phyloP scores from a whole-genome alignment of 192 early-diverging fungal species.

The Kappamyces sp. region DNA sequence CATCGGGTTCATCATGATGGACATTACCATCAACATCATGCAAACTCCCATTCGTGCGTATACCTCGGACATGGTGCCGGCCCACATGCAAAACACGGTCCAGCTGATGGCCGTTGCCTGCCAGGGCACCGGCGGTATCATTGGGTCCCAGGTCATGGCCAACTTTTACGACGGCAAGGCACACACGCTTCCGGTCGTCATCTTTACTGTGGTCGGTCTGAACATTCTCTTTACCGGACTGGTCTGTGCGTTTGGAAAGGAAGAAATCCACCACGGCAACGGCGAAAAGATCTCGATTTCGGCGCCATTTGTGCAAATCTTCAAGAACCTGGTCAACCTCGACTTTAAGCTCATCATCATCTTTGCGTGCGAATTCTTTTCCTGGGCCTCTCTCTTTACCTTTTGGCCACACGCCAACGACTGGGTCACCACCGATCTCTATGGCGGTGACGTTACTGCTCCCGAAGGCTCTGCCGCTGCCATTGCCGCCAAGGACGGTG shows the following conservation, averaged over 20 bases:
- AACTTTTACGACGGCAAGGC: constrained; percentile 1
- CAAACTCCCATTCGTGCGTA: constrained; percentile 23
- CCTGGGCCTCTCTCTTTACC: constrained; percentile 20
- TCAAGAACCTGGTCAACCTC: constrained; percentile 11
- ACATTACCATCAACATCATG: constrained; percentile 26
- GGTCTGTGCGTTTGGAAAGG: constrained; percentile 10
- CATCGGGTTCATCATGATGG: constrained; percentile 15
- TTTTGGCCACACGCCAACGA: constrained; percentile 19
- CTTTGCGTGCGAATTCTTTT: constrained; percentile 20
- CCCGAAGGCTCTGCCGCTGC: constrained; percentile 4
- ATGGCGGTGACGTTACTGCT: constrained; percentile 10
- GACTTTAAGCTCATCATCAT: constrained; percentile 13
- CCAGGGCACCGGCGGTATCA: constrained; percentile 21
- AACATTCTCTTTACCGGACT: constrained; percentile 18
- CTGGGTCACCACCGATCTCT: constrained; percentile 14
- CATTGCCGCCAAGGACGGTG: neutral
- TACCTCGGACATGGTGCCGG: constrained; percentile 22
- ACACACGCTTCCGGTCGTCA: constrained; percentile 1
- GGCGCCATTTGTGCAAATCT: neutral
- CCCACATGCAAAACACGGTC: constrained; percentile 9
- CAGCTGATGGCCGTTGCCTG: constrained; percentile 19
- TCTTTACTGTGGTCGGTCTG: constrained; percentile 18
- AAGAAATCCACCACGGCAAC: constrained; percentile 11
- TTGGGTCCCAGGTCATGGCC: constrained; percentile 12
- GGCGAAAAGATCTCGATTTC: neutral